Evolutionary conservation across 768 basidiomycete genomes (phyloP), one percentile per base, ranked within the genome.

Genomic region (Ramaria sp.): DNA sequence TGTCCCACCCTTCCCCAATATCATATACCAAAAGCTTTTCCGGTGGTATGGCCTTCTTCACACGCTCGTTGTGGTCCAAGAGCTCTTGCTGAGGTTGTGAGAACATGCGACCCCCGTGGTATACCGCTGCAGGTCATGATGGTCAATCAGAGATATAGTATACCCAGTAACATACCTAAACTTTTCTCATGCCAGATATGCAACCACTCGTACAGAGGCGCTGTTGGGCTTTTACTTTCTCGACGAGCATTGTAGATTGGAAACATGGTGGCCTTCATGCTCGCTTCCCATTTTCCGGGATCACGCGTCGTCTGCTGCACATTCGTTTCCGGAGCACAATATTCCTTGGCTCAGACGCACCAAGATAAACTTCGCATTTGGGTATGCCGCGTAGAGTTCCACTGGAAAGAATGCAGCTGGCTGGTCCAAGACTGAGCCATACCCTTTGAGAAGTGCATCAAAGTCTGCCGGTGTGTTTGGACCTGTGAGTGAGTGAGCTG

Each of bases 281-380:
- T 54, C 7, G 11, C n/a, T n/a, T 27, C 53, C 53, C 53, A 54
- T 46, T 54, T 46, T 9, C 9, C 53, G 15, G 53, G 53, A 54
- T 54, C 41, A 3, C 53, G 39, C 19, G 30, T 46, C 19, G 53
- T 54, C 53, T 54, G 7, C 22, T 12, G 22, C 1, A 7, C 1
- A 1, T 43, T 41, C 5, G 33, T 11, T 11, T 34, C 33, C 11
- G 11, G 11, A 34, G 11, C 11, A 33, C 9, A 31, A 39, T 31
- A 6, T 5, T 1, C 33, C 33, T 11, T 37, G 15, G 1, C 13
- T 37, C 34, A n/a, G n/a, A n/a, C 31, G 7, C 34, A 54, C 53
- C 41, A 54, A 31, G 15, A 54, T 54, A 31, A 42, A 54, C 45
- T 54, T 54, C 22, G 53, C 53, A 45, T 54, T 41, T 7, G 53